Conservation (phyloP, 1,284 basidiomycete species). For the Porodaedalea pini region DNA sequence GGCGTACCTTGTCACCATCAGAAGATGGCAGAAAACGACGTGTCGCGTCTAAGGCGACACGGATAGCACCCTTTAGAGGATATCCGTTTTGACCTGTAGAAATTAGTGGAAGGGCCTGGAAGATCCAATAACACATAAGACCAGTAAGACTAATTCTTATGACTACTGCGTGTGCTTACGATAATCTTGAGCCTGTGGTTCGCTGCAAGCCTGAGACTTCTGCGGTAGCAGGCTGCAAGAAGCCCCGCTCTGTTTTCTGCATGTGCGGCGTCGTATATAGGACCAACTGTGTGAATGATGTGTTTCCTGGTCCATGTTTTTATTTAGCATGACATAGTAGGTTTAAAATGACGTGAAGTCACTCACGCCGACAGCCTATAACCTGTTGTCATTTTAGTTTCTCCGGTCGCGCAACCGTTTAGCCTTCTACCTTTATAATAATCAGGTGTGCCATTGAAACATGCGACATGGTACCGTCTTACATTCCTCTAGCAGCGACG, state of each 20-base stretch:
- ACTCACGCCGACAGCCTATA: slow-evolving; percentile 68
- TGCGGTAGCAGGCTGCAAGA: slow-evolving; percentile 72
- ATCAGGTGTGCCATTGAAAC: neutral
- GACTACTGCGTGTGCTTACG: slow-evolving; percentile 43
- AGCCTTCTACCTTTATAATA: slow-evolving; percentile 51
- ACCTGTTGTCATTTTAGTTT: slow-evolving; percentile 78
- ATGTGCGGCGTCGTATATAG: slow-evolving; percentile 55
- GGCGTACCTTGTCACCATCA: slow-evolving; percentile 45
- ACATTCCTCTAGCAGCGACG: slow-evolving; percentile 71
- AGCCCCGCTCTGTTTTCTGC: slow-evolving; percentile 47
- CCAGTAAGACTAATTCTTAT: neutral
- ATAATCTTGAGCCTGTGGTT: slow-evolving; percentile 60
- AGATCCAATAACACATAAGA: neutral
- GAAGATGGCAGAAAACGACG: slow-evolving; percentile 56
- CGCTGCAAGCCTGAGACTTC: slow-evolving; percentile 59
- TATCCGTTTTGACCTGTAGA: slow-evolving; percentile 80
- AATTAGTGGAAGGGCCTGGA: slow-evolving; percentile 74
- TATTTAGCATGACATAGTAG: too few species aligned
- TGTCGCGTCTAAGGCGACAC: slow-evolving; percentile 59
- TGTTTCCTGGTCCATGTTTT: too few species aligned
- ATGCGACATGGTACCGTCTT: slow-evolving; percentile 27
- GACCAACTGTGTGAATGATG: slow-evolving; percentile 80
- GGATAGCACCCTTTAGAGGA: slow-evolving; percentile 68
- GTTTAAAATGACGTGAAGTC: neutral
- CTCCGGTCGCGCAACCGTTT: slow-evolving; percentile 76